These are phyloP conservation scores for Triangularia setosa DNA, from an alignment of 2,329 filamentous ascomycete species.

Conservation along the genomic window DNA sequence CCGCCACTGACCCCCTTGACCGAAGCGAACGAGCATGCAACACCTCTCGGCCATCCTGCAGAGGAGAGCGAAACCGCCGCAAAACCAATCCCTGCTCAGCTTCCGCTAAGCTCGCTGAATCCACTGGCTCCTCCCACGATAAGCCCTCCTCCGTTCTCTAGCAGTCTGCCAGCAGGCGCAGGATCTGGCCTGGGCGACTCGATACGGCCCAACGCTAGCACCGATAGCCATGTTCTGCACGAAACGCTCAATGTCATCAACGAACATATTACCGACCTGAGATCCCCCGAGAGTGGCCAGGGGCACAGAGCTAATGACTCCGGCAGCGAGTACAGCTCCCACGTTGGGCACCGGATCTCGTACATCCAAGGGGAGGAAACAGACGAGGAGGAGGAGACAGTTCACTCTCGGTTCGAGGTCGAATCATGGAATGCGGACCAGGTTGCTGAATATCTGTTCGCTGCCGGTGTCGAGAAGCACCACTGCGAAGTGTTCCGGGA, in stretches of 20 bases:
- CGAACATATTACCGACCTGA: conserved; percentile 29
- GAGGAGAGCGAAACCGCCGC: conserved; percentile 16
- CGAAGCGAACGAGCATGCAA: conserved; percentile 25
- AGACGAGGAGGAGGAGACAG: conserved; percentile 78
- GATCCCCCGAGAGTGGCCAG: conserved; percentile 50
- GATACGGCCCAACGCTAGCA: conserved; percentile 42
- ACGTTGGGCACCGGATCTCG: conserved; percentile 71
- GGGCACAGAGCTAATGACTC: conserved; percentile 65
- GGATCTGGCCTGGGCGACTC: conserved; percentile 29
- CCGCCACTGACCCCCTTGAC: conserved; percentile 29
- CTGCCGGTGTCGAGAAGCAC: conserved; percentile 76
- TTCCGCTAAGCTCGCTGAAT: conserved; percentile 42
- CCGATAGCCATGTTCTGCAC: conserved; percentile 41
- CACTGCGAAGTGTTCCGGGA: conserved; percentile 94
- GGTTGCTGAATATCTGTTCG: conserved; percentile 86
- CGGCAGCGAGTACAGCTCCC: conserved; percentile 84
- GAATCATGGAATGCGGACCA: conserved; percentile 73
- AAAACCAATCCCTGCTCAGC: conserved; percentile 35
- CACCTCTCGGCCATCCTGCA: conserved; percentile 10
- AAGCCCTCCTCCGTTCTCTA: conserved; percentile 27
- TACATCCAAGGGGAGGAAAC: conserved; percentile 95
- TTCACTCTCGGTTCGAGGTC: conserved; percentile 70
- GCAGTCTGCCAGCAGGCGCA: conserved; percentile 26
- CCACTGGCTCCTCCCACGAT: conserved; percentile 28
- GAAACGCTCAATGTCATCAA: conserved; percentile 29